A percentile compares a stretch with the other conserved stretches of the same genome.
phyloP scores from a whole-genome alignment of 495 filamentous ascomycete genomes.

The Pyrenopolyporus hunteri region DNA sequence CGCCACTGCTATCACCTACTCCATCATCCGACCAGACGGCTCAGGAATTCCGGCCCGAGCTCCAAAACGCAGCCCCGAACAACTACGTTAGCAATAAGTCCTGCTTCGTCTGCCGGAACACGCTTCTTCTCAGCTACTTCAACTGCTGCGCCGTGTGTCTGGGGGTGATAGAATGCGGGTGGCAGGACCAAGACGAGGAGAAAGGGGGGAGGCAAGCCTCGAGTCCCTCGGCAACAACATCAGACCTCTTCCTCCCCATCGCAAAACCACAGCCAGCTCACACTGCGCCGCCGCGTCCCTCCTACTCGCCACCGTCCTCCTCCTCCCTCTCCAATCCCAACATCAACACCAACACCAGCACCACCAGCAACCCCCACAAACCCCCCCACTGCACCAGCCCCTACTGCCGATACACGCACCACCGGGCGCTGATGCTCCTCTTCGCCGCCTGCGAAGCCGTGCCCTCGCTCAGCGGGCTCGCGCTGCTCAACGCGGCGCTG shows the following conservation, averaged over 20 bases:
- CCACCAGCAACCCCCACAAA: neutral
- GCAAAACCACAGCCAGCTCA: neutral
- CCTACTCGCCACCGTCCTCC: neutral
- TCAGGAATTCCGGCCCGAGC: neutral
- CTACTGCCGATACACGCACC: slow-evolving; percentile 27
- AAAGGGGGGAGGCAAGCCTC: no score
- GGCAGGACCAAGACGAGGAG: neutral
- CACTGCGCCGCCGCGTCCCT: neutral
- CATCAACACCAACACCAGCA: neutral
- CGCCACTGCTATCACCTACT: neutral
- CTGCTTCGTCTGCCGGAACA: slow-evolving; percentile 47
- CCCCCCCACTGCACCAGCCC: slow-evolving; percentile 19
- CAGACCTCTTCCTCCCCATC: neutral
- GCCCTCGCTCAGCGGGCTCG: slow-evolving; percentile 4
- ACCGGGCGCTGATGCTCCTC: slow-evolving; percentile 18
- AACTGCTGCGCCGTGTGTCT: slow-evolving; percentile 35
- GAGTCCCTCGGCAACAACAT: neutral
- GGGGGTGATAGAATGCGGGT: slow-evolving; percentile 9
- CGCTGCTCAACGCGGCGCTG: slow-evolving; percentile 16
- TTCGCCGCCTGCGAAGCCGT: slow-evolving; percentile 25
- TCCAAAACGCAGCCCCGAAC: neutral
- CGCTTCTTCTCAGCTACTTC: slow-evolving; percentile 37
- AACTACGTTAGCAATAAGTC: no score
- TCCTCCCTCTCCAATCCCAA: neutral
- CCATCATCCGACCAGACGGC: neutral